These are phyloP conservation scores for Geranium brycei DNA, from an alignment of 345 rosid species.

Conservation along the genomic window DNA sequence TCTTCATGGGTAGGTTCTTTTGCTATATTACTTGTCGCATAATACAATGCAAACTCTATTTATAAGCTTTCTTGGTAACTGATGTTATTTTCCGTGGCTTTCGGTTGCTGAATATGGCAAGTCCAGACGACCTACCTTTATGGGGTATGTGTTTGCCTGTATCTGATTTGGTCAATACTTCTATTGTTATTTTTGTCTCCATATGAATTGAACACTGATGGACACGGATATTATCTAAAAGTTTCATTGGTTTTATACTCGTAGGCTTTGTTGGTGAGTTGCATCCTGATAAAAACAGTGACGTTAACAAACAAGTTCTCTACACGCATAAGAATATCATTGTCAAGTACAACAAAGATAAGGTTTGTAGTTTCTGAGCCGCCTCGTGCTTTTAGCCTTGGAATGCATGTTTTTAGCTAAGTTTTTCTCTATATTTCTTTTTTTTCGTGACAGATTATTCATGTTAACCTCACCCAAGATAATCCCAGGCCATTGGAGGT, in stretches of 20 bases:
- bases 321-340: constrained; percentile 64
- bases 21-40: not conserved
- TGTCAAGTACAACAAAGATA: constrained; percentile 63
- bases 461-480: constrained; percentile 77
- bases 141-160: constrained; percentile 50
- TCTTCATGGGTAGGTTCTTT: constrained; percentile 73
- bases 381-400: not conserved
- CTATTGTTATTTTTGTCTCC: not conserved
- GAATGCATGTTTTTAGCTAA: not conserved
- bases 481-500: constrained; percentile 59
- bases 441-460: constrained; percentile 48
- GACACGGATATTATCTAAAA: not conserved
- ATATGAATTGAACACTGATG: not conserved
- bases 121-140: constrained; percentile 80
- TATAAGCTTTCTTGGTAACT: not conserved
- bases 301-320: constrained; percentile 52
- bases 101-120: constrained; percentile 13
- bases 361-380: constrained; percentile 31
- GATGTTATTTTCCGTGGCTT: not conserved
- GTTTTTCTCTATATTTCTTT: constrained; percentile 7
- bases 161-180: too few relatives aligned
- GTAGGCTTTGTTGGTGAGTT: constrained; percentile 80
- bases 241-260: constrained; percentile 3
- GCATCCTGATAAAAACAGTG: constrained; percentile 69
- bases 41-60: not conserved